A percentile compares a stretch with the other conserved stretches of the same genome.
Evolutionary conservation across 441 rosid genomes (phyloP).

Genomic region (Metrosideros polymorpha): DNA sequence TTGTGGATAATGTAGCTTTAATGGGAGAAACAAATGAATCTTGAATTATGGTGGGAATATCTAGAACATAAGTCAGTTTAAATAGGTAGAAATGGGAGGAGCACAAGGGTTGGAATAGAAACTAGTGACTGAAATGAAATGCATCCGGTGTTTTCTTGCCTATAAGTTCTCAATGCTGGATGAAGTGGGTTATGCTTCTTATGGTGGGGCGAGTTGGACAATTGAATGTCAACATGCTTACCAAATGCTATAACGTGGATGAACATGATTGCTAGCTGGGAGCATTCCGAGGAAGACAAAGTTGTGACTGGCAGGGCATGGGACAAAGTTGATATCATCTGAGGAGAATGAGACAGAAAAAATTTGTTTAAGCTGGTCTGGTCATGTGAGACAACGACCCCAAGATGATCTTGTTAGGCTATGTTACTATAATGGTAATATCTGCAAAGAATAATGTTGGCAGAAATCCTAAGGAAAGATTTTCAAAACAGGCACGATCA

Average conservation of each 20-base stretch:
- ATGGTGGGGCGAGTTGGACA: not conserved
- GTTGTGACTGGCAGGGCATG: not conserved
- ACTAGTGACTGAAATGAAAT: not conserved
- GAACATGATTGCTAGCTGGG: not conserved
- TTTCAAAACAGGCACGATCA: not conserved
- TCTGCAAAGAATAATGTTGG: not conserved
- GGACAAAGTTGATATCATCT: not conserved
- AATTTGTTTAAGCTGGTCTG: not conserved
- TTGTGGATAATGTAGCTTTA: not conserved
- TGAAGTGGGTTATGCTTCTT: not conserved
- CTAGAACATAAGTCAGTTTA: not conserved
- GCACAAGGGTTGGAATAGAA: not conserved
- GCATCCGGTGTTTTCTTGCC: not conserved
- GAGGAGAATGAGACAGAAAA: not conserved
- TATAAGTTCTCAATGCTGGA: not conserved
- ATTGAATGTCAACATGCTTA: not conserved
- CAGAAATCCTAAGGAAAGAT: not conserved
- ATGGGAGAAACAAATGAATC: not conserved
- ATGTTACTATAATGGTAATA: not conserved
- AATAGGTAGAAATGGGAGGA: not conserved
- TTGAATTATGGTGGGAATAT: not conserved
- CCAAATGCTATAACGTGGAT: not conserved
- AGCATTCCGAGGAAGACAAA: not conserved
- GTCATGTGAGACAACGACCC: not conserved
- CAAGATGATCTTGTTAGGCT: not conserved